phyloP scores from a whole-genome alignment of 208 protist species.

The Trypanosoma caninum region DNA sequence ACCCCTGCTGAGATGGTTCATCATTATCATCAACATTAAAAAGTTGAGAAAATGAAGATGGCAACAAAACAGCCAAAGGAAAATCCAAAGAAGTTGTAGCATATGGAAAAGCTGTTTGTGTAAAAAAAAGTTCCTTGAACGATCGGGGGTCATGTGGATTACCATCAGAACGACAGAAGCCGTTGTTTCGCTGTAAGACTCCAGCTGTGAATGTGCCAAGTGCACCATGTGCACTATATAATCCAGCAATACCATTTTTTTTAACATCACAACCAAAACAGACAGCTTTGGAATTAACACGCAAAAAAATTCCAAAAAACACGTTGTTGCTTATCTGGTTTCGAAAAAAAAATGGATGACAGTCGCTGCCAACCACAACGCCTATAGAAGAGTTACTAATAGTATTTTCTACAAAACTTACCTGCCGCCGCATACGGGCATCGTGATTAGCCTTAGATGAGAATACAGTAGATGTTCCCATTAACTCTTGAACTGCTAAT shows the following conservation, averaged over 20 bases:
- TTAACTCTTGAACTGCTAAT: slow-evolving; percentile 25
- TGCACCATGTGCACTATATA: slow-evolving; percentile 64
- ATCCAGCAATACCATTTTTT: slow-evolving; percentile 71
- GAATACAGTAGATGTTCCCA: slow-evolving; percentile 50
- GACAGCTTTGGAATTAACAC: slow-evolving; percentile 57
- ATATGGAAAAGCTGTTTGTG: neutral
- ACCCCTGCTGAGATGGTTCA: slow-evolving; percentile 19
- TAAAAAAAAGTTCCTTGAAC: slow-evolving; percentile 32
- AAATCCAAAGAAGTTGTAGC: too few species aligned
- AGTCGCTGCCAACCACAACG: slow-evolving; percentile 59
- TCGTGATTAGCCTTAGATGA: slow-evolving; percentile 39
- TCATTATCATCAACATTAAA: neutral
- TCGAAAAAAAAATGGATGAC: slow-evolving; percentile 66
- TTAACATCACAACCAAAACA: slow-evolving; percentile 48
- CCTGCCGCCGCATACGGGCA: slow-evolving; percentile 56
- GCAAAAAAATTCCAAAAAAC: slow-evolving; percentile 85
- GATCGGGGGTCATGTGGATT: slow-evolving; percentile 41
- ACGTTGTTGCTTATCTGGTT: slow-evolving; percentile 67
- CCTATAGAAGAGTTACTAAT: slow-evolving; percentile 74
- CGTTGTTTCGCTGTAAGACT: slow-evolving; percentile 62
- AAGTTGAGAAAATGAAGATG: slow-evolving; percentile 1
- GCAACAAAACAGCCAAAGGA: too few species aligned
- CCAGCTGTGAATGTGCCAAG: slow-evolving; percentile 55
- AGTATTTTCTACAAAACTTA: slow-evolving; percentile 70
- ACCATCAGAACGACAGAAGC: slow-evolving; percentile 45